phyloP scores from a whole-genome alignment of 176 grass and related monocot genomes.

The Hordeum marinum region DNA sequence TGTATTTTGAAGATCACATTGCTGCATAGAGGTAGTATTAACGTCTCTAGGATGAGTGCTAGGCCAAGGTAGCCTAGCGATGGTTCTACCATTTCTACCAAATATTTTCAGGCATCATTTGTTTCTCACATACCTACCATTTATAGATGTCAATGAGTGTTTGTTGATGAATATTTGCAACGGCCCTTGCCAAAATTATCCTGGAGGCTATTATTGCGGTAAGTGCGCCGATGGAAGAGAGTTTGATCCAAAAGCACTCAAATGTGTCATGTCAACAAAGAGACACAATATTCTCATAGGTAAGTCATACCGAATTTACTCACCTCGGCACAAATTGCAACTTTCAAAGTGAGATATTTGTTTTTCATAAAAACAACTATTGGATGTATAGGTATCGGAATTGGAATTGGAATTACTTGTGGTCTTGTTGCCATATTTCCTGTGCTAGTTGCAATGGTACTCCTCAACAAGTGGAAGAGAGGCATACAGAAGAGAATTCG shows the following conservation, averaged over 20 bases:
- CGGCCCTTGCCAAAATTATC: background rate
- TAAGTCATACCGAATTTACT: background rate
- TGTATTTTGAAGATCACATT: too few species aligned
- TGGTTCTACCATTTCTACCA: background rate
- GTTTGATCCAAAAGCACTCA: background rate
- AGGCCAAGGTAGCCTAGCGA: background rate
- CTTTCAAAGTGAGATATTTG: background rate
- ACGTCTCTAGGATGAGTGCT: background rate
- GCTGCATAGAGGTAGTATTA: too few species aligned
- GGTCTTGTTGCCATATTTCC: background rate
- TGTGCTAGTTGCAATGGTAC: background rate
- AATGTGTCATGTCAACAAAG: background rate
- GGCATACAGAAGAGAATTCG: background rate
- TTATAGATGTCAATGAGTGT: constrained; percentile 37
- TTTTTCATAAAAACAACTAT: background rate
- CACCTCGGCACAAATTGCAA: background rate
- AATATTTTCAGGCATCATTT: background rate
- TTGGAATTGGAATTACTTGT: constrained; percentile 4
- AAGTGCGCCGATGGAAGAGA: background rate
- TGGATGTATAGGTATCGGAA: constrained; percentile 9
- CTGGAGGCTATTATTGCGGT: background rate
- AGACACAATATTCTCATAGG: background rate
- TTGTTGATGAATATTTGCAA: background rate
- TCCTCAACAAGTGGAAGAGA: constrained; percentile 7
- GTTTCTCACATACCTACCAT: background rate